Evolutionary conservation across 1,284 basidiomycete genomes (phyloP), one percentile per base, ranked within the genome.

Genomic region (Cutaneotrichosporon sp.): DNA sequence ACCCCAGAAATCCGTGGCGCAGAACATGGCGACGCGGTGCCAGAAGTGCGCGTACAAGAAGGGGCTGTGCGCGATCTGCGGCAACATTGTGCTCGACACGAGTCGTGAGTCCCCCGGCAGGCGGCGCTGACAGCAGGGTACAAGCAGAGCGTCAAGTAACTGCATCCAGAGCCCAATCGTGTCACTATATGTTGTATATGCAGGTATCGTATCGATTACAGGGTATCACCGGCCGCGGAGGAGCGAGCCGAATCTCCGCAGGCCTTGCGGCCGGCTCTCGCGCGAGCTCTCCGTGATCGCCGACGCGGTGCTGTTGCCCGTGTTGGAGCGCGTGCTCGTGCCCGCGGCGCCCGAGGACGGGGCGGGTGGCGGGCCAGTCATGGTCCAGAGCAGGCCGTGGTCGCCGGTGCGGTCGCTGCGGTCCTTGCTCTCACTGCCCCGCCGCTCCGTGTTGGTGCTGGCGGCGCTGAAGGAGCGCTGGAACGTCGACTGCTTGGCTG

Each of bases 1-100:
- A 59, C 64, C 29, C 11, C 54, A 77, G 74, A 67, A 70, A 68
- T 54, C 71, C 1, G 70, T 73, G 7, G 69, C 75, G 54, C 75
- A 79, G 60, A 77, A 76, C 61, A 72, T 69, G 38, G 79, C 76
- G 29, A 78, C 73, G 9, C 63, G 78, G 47, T 80, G 79, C 75
- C 77, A 78, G 42, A 75, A 75, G 57, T 81, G 79, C 65, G 75
- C 79, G 14, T 80, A 81, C 65, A 81, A 81, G 67, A 81, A 79
- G 67, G 78, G 78, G 24, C 62, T 79, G 11, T 80, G 79, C 64
- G 74, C 78, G 13, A 80, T 80, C 34, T 80, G 79, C 58, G 78
- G 78, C 10, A 72, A 67, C 29, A 71, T 77, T 52, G 72, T 80
- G 2, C 62, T 80, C 8, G 78, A 80, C 61, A 74, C 69, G 2